These are phyloP conservation scores for Catenaria anguillulae DNA, from an alignment of 371 early-diverging fungal species.

Conservation along the genomic window DNA sequence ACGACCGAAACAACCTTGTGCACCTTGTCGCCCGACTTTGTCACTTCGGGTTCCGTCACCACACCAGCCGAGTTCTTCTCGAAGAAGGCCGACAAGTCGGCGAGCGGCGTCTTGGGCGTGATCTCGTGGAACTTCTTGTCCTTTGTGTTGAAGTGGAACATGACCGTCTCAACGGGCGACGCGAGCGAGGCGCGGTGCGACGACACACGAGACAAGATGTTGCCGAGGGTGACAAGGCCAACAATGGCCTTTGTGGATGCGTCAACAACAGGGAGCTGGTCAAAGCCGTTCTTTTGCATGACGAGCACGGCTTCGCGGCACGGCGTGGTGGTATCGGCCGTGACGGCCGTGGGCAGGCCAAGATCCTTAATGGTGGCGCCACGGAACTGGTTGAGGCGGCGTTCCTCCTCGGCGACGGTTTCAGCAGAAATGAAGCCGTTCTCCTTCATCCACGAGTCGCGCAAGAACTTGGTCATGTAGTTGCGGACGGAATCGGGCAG, in stretches of 20 bases:
- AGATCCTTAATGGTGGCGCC: constrained; percentile 72
- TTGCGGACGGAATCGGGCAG: constrained; percentile 93
- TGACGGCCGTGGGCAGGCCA: constrained; percentile 61
- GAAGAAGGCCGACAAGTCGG: constrained; percentile 69
- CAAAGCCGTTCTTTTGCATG: constrained; percentile 78
- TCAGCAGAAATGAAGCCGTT: constrained; percentile 51
- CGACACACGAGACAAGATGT: constrained; percentile 66
- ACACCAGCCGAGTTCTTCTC: constrained; percentile 76
- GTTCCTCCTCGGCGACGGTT: constrained; percentile 25
- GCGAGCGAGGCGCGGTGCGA: constrained; percentile 46
- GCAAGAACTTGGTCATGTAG: constrained; percentile 89
- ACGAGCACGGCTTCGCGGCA: constrained; percentile 65
- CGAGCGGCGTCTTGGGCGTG: constrained; percentile 63
- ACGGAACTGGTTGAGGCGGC: constrained; percentile 37
- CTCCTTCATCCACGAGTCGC: constrained; percentile 87
- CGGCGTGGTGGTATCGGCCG: constrained; percentile 45
- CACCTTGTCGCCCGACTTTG: constrained; percentile 1
- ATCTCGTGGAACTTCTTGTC: constrained; percentile 58
- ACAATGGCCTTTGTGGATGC: constrained; percentile 32
- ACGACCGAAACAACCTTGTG: constrained; percentile 22
- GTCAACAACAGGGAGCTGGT: constrained; percentile 83
- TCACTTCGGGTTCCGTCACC: constrained; percentile 81
- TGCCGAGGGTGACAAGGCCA: constrained; percentile 76
- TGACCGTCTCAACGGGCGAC: constrained; percentile 56
- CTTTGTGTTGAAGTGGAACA: constrained; percentile 66